Evolutionary conservation across 345 rosid genomes (phyloP), one percentile per base, ranked within the genome.

Genomic region (Turritis glabra): DNA sequence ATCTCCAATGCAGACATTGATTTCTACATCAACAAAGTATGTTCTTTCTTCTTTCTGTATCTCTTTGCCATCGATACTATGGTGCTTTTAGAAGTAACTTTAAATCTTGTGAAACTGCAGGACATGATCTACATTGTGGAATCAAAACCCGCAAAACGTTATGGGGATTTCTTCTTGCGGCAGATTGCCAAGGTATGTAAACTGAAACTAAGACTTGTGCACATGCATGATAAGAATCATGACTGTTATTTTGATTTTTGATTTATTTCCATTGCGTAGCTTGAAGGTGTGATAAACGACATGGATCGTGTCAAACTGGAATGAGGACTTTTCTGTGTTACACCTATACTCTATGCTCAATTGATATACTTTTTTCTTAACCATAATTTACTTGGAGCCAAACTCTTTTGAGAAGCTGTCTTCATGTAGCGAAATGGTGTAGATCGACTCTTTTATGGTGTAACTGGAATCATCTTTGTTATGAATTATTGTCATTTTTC

Each of bases 161-260:
- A 87, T 60, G 94, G 98, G 2, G 99, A 95, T 80, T 89, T 83
- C 91, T 92, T 89, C 82, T 79, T 95, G 86, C 82, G 99, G 79
- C 98, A 92, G 79, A 86, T 92, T 85, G 94, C 87, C 47, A 92
- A 95, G 94, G 99, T 92, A 80, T 57, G 58, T 7, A 29, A 41
- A 57, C 41, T 30, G 38, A n/a, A 26, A n/a, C 13, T 29, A 33
- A n/a, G 57, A 33, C 5, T n/a, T 6, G 30, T 58, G 26, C 61
- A 26, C 13, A 32, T 30, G 18, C 27, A 57, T 43, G 58, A n/a
- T 11, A 12, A 22, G 38, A 47, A 18, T 51, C 53, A 18, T 14
- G 22, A 27, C 21, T n/a, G 44, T 63, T 57, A 8, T 21, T 25
- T 48, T 51, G 27, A 9, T 48, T 48, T 19, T 30, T 41, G 17